phyloP scores from a whole-genome alignment of 331 rosid genomes.

The Stylosanthes scabra region DNA sequence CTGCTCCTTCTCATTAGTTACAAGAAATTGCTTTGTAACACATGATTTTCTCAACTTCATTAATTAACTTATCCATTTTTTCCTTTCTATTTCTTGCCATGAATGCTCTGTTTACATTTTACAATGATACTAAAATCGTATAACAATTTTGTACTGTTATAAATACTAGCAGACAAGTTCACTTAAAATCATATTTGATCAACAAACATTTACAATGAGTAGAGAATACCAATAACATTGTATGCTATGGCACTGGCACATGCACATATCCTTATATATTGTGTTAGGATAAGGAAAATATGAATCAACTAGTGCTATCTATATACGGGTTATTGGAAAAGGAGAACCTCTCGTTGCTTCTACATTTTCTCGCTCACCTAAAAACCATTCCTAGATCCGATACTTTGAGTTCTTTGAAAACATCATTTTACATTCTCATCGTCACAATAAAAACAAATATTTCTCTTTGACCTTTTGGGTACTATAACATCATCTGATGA shows the following conservation, averaged over 20 bases:
- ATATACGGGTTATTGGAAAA: neutral
- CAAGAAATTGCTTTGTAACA: neutral
- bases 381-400: constrained; percentile 19
- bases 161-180: too few species aligned
- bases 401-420: neutral
- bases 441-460: neutral
- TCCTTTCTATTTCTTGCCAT: neutral
- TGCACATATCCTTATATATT: neutral
- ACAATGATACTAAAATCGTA: neutral
- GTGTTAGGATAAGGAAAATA: too few species aligned
- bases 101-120: neutral
- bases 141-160: neutral
- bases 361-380: constrained; percentile 1
- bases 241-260: neutral
- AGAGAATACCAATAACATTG: constrained; percentile 1
- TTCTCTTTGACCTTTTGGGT: neutral
- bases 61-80: neutral
- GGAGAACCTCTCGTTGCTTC: neutral
- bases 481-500: too few species aligned
- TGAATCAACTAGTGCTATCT: neutral
- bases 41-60: neutral
- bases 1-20: neutral
- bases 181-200: too few species aligned
- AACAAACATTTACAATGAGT: neutral
- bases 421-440: neutral